A percentile compares a stretch with the other conserved stretches of the same genome.
Evolutionary conservation across 2,329 filamentous ascomycete species (phyloP).

Genomic region (Ophiostoma sp.): DNA sequence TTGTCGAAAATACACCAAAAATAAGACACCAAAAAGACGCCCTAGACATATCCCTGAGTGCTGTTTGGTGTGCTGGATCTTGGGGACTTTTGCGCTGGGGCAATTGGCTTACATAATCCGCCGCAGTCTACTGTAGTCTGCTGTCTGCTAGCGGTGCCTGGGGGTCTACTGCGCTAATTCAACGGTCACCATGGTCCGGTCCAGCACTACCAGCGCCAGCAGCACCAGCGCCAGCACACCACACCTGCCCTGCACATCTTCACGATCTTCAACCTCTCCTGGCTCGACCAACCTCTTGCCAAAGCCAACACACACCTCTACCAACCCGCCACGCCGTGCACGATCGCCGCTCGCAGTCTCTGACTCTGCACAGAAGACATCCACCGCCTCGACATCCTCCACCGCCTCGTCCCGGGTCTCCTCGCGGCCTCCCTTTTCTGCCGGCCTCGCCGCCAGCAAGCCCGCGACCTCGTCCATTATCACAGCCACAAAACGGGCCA

Average conservation of each 20-base stretch:
- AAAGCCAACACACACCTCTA: not conserved
- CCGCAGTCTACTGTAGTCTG: not conserved
- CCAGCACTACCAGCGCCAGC: not conserved
- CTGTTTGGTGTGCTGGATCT: conserved; percentile 11
- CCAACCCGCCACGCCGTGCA: conserved; percentile 9
- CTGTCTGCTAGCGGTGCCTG: too few relatives aligned
- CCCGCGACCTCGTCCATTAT: conserved; percentile 5
- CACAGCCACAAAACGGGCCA: not conserved
- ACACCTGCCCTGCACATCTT: not conserved
- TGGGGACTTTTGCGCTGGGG: not conserved
- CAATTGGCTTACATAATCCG: not conserved
- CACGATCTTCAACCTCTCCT: not conserved
- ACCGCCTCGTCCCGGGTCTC: conserved; percentile 1
- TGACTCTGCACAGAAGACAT: not conserved
- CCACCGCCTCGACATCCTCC: not conserved
- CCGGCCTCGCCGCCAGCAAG: not conserved
- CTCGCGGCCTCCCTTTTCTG: not conserved
- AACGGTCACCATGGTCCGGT: conserved; percentile 9
- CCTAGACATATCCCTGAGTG: not conserved
- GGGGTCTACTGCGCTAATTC: not conserved
- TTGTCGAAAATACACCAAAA: not conserved
- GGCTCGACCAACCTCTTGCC: not conserved
- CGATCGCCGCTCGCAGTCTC: not conserved
- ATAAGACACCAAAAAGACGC: not conserved
- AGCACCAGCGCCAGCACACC: conserved; percentile 5